Evolutionary conservation across 352 stramenopile species (phyloP).

Genomic region (Phytophthora megakarya): DNA sequence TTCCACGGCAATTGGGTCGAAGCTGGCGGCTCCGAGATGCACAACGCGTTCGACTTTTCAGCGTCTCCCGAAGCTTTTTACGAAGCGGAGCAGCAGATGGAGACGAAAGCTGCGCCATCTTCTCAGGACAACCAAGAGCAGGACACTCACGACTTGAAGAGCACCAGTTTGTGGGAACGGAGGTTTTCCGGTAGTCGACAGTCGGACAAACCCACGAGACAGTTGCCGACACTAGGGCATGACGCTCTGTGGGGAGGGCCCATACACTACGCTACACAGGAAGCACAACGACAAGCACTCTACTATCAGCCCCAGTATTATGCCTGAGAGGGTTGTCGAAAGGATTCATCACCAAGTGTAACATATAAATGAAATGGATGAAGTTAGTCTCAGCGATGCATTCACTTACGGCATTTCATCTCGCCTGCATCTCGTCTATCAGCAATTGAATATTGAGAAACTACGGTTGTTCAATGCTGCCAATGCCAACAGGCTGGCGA

Average conservation of each 20-base stretch:
- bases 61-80: slow-evolving; percentile 47
- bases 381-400: slow-evolving; percentile 24
- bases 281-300: slow-evolving; percentile 28
- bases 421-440: slow-evolving; percentile 2
- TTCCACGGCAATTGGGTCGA: slow-evolving; percentile 20
- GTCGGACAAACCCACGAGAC: slow-evolving; percentile 1
- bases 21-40: slow-evolving; percentile 17
- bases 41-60: slow-evolving; percentile 57
- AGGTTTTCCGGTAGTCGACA: slow-evolving; percentile 22
- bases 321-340: slow-evolving; percentile 34
- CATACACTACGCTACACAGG: slow-evolving; percentile 30
- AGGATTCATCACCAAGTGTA: slow-evolving; percentile 44
- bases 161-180: slow-evolving; percentile 45
- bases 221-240: slow-evolving; percentile 43
- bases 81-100: slow-evolving; percentile 11
- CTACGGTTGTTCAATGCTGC: slow-evolving; percentile 18
- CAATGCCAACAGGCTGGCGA: slow-evolving; percentile 12
- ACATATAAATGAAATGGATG: slow-evolving; percentile 11
- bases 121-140: slow-evolving; percentile 23
- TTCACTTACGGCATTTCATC: slow-evolving; percentile 20
- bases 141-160: slow-evolving; percentile 3
- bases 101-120: slow-evolving; percentile 11
- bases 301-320: slow-evolving; percentile 45
- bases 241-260: slow-evolving; percentile 48
- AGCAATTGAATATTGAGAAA: too few species aligned